These are phyloP conservation scores for Pecoramyces ruminantium DNA, from an alignment of 192 early-diverging fungal genomes.

Conservation along the genomic window DNA sequence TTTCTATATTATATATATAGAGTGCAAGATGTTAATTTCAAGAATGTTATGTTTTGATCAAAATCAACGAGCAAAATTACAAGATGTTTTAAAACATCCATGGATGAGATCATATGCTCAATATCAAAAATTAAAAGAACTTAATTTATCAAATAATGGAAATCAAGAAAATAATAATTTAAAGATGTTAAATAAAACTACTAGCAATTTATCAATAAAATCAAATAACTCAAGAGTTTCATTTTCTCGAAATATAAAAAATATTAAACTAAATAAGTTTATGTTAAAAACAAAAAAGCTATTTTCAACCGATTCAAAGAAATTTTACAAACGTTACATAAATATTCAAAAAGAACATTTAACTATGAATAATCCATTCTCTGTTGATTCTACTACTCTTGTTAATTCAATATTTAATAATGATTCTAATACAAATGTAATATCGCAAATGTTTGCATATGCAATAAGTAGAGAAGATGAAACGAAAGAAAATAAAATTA, in stretches of 20 bases:
- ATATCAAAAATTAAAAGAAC: not conserved
- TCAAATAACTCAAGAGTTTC: not conserved
- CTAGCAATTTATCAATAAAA: not conserved
- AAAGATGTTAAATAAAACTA: not conserved
- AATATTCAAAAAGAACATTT: not conserved
- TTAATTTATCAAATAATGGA: not conserved
- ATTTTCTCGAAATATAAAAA: not conserved
- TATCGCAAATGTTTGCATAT: not conserved
- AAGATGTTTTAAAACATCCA: not conserved
- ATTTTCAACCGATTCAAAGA: not conserved
- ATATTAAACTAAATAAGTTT: not conserved
- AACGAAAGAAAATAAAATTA: not conserved
- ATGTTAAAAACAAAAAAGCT: not conserved
- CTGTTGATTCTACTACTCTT: not conserved
- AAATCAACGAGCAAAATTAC: not conserved
- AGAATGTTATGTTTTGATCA: not conserved
- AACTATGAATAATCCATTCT: not conserved
- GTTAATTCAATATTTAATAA: not conserved
- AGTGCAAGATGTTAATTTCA: not conserved
- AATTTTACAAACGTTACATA: not conserved
- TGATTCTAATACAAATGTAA: not conserved
- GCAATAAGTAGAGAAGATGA: not conserved
- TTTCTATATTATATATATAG: not conserved
- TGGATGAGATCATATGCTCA: not conserved
- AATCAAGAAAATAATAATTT: not conserved